Evolutionary conservation across 331 rosid species (phyloP), one percentile per base, ranked within the genome.

Genomic region (Phaseolus coccineus): DNA sequence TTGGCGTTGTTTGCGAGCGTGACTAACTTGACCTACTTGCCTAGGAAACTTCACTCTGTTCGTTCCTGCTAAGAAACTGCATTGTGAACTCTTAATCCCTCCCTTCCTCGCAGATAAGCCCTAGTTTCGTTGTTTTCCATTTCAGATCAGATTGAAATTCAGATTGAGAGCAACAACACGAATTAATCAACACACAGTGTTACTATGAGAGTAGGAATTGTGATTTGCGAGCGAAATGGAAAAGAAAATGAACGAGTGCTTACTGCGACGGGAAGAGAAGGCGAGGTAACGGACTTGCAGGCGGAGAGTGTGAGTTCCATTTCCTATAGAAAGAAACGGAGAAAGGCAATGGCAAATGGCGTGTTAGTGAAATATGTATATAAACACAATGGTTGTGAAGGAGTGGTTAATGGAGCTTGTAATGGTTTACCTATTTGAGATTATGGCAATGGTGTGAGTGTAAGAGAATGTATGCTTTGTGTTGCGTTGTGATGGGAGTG

Each of bases 281-380:
- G 85, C 13, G 94, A 86, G 76, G 77, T 35, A 48, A 88, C 71
- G 64, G 92, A 85, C 77, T 84, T 92, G 91, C 96, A 92, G 6
- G 87, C 52, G 40, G 94, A 92, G 78, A 94, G 73, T 57, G 91
- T 82, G 52, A 90, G 88, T 15, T 90, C 97, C 98, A 91, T 70
- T 80, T 57, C 48, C 48, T 65, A 19, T 31, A 57, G 8, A 72
- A 14, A 37, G 39, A 31, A 71, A 71, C 14, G 53, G 42, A 62
- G 0, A 22, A 44, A 40, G 12, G 61, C 47, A 10, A 9, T 63
- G 69, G 2, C 16, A 3, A 46, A 7, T 15, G 14, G 47, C 9
- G 44, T 16, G 35, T 13, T 40, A 59, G 70, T 3, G 19, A 40
- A 47, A 57, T 22, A 50, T 14, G 3, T 2, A 24, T 8, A 59